Conservation (phyloP, 2,329 filamentous ascomycete species). For the Emergomyces orientalis region DNA sequence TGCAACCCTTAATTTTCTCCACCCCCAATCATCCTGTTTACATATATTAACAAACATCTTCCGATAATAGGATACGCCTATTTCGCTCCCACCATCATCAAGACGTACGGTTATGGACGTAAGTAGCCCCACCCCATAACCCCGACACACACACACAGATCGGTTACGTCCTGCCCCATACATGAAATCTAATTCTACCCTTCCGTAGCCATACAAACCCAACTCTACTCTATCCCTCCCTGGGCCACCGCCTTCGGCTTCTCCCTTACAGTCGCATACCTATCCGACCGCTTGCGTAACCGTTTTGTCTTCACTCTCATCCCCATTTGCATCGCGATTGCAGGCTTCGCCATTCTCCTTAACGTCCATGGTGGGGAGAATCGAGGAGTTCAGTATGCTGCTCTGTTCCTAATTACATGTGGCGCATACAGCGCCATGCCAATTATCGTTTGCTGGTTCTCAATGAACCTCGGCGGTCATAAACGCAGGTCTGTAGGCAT, state of each 20-base stretch:
- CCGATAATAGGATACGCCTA: constrained; percentile 53
- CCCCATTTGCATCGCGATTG: constrained; percentile 58
- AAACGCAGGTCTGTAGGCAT: constrained; percentile 60
- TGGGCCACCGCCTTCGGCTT: constrained; percentile 70
- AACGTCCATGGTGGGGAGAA: constrained; percentile 54
- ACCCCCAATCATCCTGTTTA: not conserved
- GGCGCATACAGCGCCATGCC: constrained; percentile 85
- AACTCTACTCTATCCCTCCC: constrained; percentile 45
- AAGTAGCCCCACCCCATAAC: constrained; percentile 14
- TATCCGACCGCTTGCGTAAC: constrained; percentile 63
- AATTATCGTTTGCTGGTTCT: constrained; percentile 73
- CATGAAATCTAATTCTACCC: not conserved
- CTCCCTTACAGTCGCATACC: constrained; percentile 62
- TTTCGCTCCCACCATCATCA: constrained; percentile 64
- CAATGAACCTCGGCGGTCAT: constrained; percentile 68
- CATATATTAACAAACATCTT: constrained; percentile 6
- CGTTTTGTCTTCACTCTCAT: constrained; percentile 64
- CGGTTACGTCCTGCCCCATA: not conserved
- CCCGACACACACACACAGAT: not conserved
- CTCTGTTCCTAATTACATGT: constrained; percentile 71
- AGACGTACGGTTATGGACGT: constrained; percentile 52
- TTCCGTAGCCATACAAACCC: constrained; percentile 39
- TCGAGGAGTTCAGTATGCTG: constrained; percentile 59
- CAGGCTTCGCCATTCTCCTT: constrained; percentile 68
- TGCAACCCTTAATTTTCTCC: constrained; percentile 3